Evolutionary conservation across 2,329 filamentous ascomycete genomes (phyloP), one percentile per base, ranked within the genome.

Genomic region (Aureobasidium sp.): DNA sequence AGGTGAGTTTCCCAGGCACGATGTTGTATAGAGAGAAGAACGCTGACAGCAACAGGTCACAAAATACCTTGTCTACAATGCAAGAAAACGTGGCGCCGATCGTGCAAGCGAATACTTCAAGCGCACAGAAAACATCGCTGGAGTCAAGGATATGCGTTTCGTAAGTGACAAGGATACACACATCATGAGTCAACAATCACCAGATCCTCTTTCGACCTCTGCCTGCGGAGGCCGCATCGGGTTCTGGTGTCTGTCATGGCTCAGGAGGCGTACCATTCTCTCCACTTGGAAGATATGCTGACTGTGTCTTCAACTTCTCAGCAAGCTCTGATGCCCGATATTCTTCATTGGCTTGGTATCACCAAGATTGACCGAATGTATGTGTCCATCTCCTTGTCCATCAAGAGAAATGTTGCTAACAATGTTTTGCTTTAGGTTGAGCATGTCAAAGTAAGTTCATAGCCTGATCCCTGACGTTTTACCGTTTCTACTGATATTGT

Each of bases 351-450:
- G 94, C 84, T 99, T 34, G 94, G 94, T 65, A 97, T 99, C 72
- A 94, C 89, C 73, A 97, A 97, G 81, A 97, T 99, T 71, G 94
- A 99, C 74, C 84, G 92, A 64, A 99, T 97, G 94, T 41, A n/a
- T 30, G 52, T 55, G 29, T 29, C 36, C 25, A n/a, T 27, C 4
- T 39, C 21, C 21, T 32, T 10, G 21, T 32, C 10, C 32, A 15
- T 16, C 13, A 32, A 21, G 21, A 21, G 16, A 55, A 1, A 41
- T 25, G 10, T 44, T 44, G 52, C 52, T 55, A 25, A 55, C 21
- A 6, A 8, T 44, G 7, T 30, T 55, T 42, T 34, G 45, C 27
- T 44, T 29, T 10, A 55, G 52, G 52, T 79, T 97, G 69, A 96
- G 90, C 78, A 97, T 97, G 94, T 96, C 90, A 76, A 96, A 97